Evolutionary conservation across 2,329 filamentous ascomycete species (phyloP).

Genomic region (Thielaviopsis euricoi): DNA sequence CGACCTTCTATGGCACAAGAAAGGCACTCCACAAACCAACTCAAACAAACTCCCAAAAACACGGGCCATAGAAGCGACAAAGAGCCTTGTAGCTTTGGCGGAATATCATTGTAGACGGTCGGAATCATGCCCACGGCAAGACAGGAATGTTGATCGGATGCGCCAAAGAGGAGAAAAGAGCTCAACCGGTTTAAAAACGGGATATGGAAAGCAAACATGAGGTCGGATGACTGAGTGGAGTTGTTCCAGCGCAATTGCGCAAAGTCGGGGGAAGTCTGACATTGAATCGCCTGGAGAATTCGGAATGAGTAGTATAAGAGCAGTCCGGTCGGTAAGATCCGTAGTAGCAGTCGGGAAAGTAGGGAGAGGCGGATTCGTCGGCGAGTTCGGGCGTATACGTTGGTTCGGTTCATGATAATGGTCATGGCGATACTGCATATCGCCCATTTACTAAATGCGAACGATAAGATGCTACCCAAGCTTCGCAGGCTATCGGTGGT

Average conservation of each 20-base stretch:
- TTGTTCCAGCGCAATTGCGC: constrained; percentile 53
- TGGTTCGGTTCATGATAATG: constrained; percentile 75
- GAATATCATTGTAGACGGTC: constrained; percentile 30
- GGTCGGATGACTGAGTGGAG: constrained; percentile 42
- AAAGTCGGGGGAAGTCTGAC: constrained; percentile 70
- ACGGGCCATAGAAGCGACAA: constrained; percentile 61
- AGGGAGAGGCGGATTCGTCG: constrained; percentile 62
- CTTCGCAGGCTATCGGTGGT: constrained; percentile 47
- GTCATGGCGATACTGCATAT: constrained; percentile 74
- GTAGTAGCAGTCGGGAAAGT: constrained; percentile 52
- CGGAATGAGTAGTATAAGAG: constrained; percentile 51
- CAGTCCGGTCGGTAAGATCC: constrained; percentile 53
- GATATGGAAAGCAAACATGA: constrained; percentile 56
- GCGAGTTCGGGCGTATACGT: constrained; percentile 82
- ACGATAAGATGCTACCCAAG: constrained; percentile 74
- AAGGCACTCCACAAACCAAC: constrained; percentile 79
- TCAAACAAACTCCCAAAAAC: constrained; percentile 52
- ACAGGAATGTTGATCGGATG: constrained; percentile 61
- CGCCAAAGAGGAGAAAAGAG: constrained; percentile 54
- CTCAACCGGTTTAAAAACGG: constrained; percentile 56
- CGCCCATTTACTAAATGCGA: constrained; percentile 84
- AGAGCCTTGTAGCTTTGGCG: constrained; percentile 50
- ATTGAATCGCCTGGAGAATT: constrained; percentile 73
- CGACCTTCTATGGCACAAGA: constrained; percentile 78
- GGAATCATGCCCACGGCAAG: constrained; percentile 51